phyloP scores from a whole-genome alignment of 345 rosid genomes.

The Aurinia saxatilis region DNA sequence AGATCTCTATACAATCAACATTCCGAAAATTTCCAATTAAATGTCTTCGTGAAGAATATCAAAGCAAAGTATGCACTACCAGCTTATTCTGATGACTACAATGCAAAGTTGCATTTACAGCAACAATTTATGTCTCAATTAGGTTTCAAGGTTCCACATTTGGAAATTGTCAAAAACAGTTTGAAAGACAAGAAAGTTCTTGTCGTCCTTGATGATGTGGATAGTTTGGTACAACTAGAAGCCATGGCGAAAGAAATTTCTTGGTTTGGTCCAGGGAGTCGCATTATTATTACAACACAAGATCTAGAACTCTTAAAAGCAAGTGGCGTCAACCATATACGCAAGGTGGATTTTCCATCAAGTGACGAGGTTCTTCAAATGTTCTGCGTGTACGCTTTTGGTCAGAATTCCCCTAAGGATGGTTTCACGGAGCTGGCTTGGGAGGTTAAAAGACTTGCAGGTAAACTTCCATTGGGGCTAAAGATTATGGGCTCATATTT shows the following conservation, averaged over 20 bases:
- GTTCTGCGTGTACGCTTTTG: background rate
- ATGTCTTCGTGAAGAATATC: too few relatives aligned
- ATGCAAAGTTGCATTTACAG: background rate
- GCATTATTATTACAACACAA: background rate
- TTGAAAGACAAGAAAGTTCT: background rate
- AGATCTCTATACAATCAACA: background rate
- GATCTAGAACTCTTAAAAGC: background rate
- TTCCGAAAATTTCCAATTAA: background rate
- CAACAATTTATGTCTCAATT: background rate
- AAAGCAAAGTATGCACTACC: background rate
- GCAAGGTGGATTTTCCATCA: background rate
- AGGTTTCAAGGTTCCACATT: background rate
- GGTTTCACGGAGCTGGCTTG: background rate
- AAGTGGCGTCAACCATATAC: background rate
- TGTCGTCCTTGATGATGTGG: background rate
- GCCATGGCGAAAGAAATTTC: background rate
- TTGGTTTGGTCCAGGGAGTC: constrained; percentile 1
- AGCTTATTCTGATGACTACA: background rate
- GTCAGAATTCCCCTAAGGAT: too few relatives aligned
- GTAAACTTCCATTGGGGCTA: too few relatives aligned
- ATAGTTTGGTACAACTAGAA: background rate
- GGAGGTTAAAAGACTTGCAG: background rate
- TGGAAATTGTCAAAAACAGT: background rate
- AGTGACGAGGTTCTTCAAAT: background rate
- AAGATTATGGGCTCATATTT: too few relatives aligned